Percentiles rank a stretch among this genome's conserved stretches.
Conservation (phyloP, 495 filamentous ascomycete genomes). For the Cercophora newfieldiana region DNA sequence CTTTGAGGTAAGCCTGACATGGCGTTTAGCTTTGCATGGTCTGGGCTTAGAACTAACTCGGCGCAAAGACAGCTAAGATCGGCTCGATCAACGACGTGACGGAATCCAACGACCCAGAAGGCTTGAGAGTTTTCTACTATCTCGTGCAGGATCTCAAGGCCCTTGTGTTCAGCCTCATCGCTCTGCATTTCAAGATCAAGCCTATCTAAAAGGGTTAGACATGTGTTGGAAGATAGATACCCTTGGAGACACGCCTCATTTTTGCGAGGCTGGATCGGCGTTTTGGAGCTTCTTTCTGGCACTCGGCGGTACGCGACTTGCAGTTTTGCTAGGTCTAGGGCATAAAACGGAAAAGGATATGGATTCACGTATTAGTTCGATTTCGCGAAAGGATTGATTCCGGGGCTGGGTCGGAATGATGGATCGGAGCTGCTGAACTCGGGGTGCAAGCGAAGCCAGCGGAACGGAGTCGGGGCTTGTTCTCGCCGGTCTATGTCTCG, state of each 20-base stretch:
- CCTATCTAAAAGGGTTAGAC: constrained; percentile 57
- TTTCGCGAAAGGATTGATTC: background rate
- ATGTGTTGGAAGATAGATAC: constrained; percentile 16
- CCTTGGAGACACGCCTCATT: constrained; percentile 15
- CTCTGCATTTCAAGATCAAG: constrained; percentile 97
- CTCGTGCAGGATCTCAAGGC: constrained; percentile 97
- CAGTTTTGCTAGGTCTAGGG: background rate
- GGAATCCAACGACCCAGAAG: constrained; percentile 94
- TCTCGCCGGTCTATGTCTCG: background rate
- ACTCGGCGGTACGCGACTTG: background rate
- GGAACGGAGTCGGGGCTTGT: background rate
- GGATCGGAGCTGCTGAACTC: background rate
- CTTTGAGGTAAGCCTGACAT: constrained; percentile 69
- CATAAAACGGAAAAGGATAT: background rate
- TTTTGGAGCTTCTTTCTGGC: constrained; percentile 9
- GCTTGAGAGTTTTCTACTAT: constrained; percentile 98
- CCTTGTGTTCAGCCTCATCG: constrained; percentile 92
- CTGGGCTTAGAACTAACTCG: constrained; percentile 26
- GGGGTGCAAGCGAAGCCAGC: background rate
- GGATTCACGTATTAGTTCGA: background rate
- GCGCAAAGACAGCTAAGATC: constrained; percentile 88
- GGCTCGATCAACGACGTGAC: constrained; percentile 96
- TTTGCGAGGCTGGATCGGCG: constrained; percentile 1
- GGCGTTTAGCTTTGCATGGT: background rate
- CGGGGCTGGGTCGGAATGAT: background rate